Conservation (phyloP, 768 basidiomycete genomes). For the Kwoniella pini region DNA sequence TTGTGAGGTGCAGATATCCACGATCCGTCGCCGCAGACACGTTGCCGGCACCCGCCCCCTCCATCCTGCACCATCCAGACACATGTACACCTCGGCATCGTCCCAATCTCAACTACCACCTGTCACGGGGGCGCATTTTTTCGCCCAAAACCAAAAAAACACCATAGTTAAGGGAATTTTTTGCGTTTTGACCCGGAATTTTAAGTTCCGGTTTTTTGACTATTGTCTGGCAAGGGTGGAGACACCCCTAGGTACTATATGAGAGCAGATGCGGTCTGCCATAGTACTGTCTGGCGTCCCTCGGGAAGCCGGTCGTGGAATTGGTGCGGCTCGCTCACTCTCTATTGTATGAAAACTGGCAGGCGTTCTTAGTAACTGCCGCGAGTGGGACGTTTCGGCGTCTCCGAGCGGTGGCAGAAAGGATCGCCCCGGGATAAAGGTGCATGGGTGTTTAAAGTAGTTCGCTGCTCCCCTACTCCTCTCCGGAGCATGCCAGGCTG, state of each 20-base stretch:
- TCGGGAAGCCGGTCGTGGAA: background rate
- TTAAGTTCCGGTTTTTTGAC: slow-evolving; percentile 9
- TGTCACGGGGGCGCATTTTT: background rate
- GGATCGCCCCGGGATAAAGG: background rate
- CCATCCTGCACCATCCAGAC: background rate
- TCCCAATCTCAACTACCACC: slow-evolving; percentile 9
- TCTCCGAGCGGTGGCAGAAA: background rate
- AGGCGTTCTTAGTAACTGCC: background rate
- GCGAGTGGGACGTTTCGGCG: slow-evolving; percentile 7
- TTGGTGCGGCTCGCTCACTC: background rate
- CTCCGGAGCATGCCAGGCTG: slow-evolving; percentile 4
- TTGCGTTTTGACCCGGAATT: slow-evolving; percentile 21
- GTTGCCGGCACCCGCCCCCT: background rate
- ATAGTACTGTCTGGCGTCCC: background rate
- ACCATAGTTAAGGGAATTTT: slow-evolving; percentile 10
- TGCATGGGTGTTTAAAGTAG: background rate
- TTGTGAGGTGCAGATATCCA: background rate
- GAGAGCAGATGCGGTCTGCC: slow-evolving; percentile 2
- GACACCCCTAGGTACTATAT: slow-evolving; percentile 13
- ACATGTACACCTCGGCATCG: too few species aligned
- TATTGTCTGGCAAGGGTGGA: slow-evolving; percentile 5
- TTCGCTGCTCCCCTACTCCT: background rate
- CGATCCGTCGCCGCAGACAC: background rate
- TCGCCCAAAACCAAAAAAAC: slow-evolving; percentile 16
- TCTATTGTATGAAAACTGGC: slow-evolving; percentile 2